A percentile compares a stretch with the other conserved stretches of the same genome.
Conservation (phyloP, 108 stramenopile species). For the Nannochloropsis gaditana region DNA sequence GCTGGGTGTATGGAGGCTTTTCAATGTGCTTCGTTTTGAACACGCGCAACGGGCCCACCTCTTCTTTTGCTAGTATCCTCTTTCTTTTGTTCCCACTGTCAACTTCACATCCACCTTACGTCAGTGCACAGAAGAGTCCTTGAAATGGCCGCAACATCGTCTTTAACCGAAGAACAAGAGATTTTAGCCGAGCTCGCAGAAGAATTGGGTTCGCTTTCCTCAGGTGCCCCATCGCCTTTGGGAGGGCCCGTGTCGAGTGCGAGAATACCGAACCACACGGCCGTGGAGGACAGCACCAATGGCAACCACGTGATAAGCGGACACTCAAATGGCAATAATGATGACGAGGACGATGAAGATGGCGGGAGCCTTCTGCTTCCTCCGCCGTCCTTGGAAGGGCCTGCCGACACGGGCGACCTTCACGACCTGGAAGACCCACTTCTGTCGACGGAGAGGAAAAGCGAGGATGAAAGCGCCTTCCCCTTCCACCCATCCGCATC, state of each 20-base stretch:
- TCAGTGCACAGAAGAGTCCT: too few relatives aligned
- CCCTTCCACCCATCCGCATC: neutral
- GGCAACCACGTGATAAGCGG: neutral
- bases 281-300: too few relatives aligned
- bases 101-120: too few relatives aligned
- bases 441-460: neutral
- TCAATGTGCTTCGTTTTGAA: too few relatives aligned
- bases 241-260: neutral
- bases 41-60: too few relatives aligned
- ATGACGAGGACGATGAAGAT: neutral
- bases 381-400: neutral
- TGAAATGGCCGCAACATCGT: neutral
- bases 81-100: too few relatives aligned
- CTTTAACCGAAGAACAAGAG: neutral
- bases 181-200: neutral
- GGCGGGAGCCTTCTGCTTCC: neutral
- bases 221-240: neutral
- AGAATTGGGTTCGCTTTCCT: neutral
- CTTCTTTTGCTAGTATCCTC: too few relatives aligned
- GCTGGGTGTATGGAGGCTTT: too few relatives aligned
- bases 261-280: neutral
- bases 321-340: neutral
- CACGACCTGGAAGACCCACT: neutral
- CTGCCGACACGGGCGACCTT: too few relatives aligned
- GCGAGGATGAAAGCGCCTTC: neutral